Base-by-base conservation (phyloP, 768 basidiomycete species). In the Mycena indigotica region DNA sequence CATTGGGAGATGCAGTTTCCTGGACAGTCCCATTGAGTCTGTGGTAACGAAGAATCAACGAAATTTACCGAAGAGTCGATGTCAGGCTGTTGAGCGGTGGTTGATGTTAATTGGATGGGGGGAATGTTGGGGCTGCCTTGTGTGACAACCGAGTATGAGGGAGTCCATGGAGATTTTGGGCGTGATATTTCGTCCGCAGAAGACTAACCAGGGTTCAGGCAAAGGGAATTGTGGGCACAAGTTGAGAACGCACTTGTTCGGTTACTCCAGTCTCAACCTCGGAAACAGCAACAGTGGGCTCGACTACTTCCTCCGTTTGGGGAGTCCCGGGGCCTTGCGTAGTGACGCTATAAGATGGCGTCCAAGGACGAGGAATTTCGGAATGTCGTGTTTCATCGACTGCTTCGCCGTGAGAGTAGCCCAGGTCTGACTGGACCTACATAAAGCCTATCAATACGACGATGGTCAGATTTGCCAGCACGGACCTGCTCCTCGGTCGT, bases 111-210 rank as follows among this genome's bases (percentile, higher is more conserved):
- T 50, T 56, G 59, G 28, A 49, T 44, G 10, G 66, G 63, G 32
- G 61, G 58, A 40, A 67, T 61, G 39, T 23, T 52, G 29, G 63
- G 57, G 15, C 62, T 67, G n/a, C 73, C 74, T 62, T 74, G 73
- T 3, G 60, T 58, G 15, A 70, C 72, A 10, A 75, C 74, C 8
- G 73, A 69, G 53, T 76, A 76, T 15, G 75, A 76, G 4, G 73
- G 74, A 12, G 74, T 74, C 74, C 73, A 75, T 4, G 75, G 72
- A 3, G 73, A 65, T 44, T 60, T 60, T 8, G 69, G 69, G 21
- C 62, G 59, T 38, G 70, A 63, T 10, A 32, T 25, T 29, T 59
- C 29, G 29, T 8, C 3, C n/a, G 15, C 29, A 5, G 32, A 23
- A 24, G n/a, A n/a, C n/a, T 25, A 23, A 8, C 32, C 32, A 50